A percentile compares a stretch with the other conserved stretches of the same genome.
phyloP scores from a whole-genome alignment of 805 yeast genomes.

The Saturnispora diversa region DNA sequence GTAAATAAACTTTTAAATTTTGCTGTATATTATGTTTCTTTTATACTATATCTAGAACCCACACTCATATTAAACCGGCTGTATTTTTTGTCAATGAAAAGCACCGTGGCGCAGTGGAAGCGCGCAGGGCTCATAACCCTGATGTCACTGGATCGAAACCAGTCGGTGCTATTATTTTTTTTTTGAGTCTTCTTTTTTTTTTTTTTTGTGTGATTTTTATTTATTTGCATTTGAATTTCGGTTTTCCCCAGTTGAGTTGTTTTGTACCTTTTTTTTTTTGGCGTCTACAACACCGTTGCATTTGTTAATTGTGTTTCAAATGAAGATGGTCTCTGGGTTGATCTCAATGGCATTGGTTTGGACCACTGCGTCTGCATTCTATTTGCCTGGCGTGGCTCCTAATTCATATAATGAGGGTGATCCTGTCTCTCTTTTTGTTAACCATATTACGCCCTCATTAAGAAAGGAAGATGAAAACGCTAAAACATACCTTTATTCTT shows the following conservation, averaged over 20 bases:
- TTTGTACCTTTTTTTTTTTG: not conserved
- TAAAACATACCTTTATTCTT: slow-evolving; percentile 58
- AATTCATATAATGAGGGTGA: slow-evolving; percentile 75
- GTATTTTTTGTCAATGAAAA: too few species aligned
- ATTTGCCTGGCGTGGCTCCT: slow-evolving; percentile 95
- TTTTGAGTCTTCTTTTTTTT: too few species aligned
- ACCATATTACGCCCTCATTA: slow-evolving; percentile 79
- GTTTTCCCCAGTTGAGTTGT: too few species aligned
- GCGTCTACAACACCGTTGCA: too few species aligned
- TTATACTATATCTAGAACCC: too few species aligned
- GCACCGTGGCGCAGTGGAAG: slow-evolving; percentile 99
- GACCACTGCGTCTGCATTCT: slow-evolving; percentile 38
- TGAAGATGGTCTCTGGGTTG: not conserved
- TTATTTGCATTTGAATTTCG: too few species aligned
- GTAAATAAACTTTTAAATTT: too few species aligned
- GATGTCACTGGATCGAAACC: slow-evolving; percentile 97
- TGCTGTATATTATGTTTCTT: too few species aligned
- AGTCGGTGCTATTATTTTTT: slow-evolving; percentile 68
- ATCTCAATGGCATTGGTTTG: not conserved
- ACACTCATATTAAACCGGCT: too few species aligned
- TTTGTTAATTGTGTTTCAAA: too few species aligned
- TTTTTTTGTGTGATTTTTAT: not conserved
- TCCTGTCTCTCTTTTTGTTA: slow-evolving; percentile 68
- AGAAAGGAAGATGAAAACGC: slow-evolving; percentile 34
- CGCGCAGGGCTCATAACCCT: slow-evolving; percentile 99